Evolutionary conservation across 495 filamentous ascomycete species (phyloP), one percentile per base, ranked within the genome.

Genomic region (Daldinia caldariorum): DNA sequence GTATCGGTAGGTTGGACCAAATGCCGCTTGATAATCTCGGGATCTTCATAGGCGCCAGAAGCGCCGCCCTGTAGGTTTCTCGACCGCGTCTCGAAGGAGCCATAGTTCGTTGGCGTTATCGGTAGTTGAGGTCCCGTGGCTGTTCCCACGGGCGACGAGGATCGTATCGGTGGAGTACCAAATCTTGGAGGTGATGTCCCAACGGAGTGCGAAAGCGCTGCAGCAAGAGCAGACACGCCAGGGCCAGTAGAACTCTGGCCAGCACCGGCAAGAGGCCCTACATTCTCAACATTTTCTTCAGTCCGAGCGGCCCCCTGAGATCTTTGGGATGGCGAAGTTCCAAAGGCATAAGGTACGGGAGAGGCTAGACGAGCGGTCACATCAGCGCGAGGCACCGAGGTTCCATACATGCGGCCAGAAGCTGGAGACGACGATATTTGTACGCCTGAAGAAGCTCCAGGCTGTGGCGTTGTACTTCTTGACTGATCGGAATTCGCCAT

Each of bases 21-120:
- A 82, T 97, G 93, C 67, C 93, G 83, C 78, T 86, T 92, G 50
- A 97, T 83, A 20, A 97, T 89, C 74, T 93, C 91, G 5, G 90
- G 89, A 59, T 96, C 90, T 76, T 97, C 93, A 70, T 85, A 88
- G 9, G 90, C 86, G 18, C 77, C 84, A 14, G 72, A 63, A 6
- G 78, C 76, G 16, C 75, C 66, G 62, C 74, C 75, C 35, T 78
- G 78, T n/a, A 79, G 77, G 12, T 78, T 78, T 41, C 86, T 86
- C 34, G 83, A 84, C 58, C 83, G 80, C 37, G 81, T 76, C 41
- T 95, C 92, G 71, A 94, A 91, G 7, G 93, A 95, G 39, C 92
- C 93, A 77, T 94, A 93, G 55, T 88, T 89, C 47, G 90, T 90
- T 45, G 86, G 85, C 4, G 85, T 79, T 20, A 81, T 82, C 22